Percentiles rank a stretch among this genome's conserved stretches.
phyloP scores from a whole-genome alignment of 176 grass and related monocot genomes.

The Oryza rufipogon region DNA sequence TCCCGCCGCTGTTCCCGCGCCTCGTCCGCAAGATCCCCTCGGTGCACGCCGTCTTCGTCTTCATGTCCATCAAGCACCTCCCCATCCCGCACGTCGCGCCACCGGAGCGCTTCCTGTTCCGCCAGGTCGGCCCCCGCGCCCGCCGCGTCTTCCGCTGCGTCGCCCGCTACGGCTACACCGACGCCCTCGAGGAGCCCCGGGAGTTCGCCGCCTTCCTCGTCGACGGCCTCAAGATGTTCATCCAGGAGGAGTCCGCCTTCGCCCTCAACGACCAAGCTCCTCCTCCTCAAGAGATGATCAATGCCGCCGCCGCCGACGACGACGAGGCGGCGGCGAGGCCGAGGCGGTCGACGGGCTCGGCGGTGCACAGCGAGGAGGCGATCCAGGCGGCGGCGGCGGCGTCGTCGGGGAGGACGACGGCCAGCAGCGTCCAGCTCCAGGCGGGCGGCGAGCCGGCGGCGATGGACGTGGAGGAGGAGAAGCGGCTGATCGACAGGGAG shows the following conservation, averaged over 20 bases:
- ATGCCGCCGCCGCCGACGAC: too few species aligned
- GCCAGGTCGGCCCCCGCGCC: slow-evolving; percentile 50
- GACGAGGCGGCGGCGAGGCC: too few species aligned
- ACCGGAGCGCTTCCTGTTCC: slow-evolving; percentile 68
- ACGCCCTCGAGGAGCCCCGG: slow-evolving; percentile 45
- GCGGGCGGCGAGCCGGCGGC: not conserved
- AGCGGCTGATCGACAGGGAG: slow-evolving; percentile 53
- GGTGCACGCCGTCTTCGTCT: slow-evolving; percentile 62
- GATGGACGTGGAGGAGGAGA: slow-evolving; percentile 47
- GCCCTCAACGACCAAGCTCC: too few species aligned
- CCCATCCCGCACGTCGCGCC: slow-evolving; percentile 50
- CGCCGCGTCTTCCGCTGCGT: slow-evolving; percentile 73
- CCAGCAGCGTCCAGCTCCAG: not conserved
- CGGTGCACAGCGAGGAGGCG: slow-evolving; percentile 51
- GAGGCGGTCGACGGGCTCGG: not conserved
- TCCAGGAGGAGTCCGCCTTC: slow-evolving; percentile 49
- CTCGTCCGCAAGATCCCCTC: slow-evolving; percentile 67
- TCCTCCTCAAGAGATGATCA: not conserved
- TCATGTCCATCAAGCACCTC: slow-evolving; percentile 84
- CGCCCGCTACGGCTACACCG: slow-evolving; percentile 66
- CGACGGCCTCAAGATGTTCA: slow-evolving; percentile 67
- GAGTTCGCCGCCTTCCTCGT: slow-evolving; percentile 64
- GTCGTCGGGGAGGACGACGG: not conserved
- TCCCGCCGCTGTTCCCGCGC: slow-evolving; percentile 64
- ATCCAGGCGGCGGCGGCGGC: not conserved